Percentiles rank a stretch among this genome's conserved stretches.
These are phyloP conservation scores for Botryosphaeria dothidea DNA, from an alignment of 2,329 filamentous ascomycete species.

Conservation along the genomic window DNA sequence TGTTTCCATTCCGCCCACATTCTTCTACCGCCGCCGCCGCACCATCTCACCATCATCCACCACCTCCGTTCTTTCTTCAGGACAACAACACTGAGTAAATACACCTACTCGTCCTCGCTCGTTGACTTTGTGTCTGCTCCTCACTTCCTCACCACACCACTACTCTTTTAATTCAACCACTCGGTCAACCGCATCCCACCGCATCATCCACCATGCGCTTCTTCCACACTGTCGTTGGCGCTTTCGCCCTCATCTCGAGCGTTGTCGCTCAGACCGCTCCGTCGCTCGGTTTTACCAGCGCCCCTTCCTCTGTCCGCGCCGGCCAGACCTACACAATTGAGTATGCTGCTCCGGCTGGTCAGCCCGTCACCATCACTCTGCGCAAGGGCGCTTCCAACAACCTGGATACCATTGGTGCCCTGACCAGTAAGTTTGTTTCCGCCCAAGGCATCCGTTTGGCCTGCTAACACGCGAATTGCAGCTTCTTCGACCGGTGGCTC, in stretches of 20 bases:
- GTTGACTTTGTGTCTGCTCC: background rate
- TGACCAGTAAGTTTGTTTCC: conserved; percentile 48
- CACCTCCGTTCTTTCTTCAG: background rate
- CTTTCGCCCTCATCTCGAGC: conserved; percentile 37
- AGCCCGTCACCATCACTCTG: conserved; percentile 58
- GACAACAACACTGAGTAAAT: conserved; percentile 14
- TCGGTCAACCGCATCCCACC: conserved; percentile 13
- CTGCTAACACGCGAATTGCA: conserved; percentile 25
- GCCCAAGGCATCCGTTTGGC: background rate
- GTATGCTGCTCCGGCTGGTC: conserved; percentile 47
- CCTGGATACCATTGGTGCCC: conserved; percentile 51
- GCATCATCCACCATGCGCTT: conserved; percentile 51
- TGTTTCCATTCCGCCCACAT: conserved; percentile 8
- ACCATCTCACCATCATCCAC: background rate
- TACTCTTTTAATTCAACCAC: background rate
- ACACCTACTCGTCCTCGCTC: background rate
- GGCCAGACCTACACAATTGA: conserved; percentile 52
- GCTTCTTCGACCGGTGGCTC: conserved; percentile 46
- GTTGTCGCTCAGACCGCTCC: conserved; percentile 47
- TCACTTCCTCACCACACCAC: background rate
- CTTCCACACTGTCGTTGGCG: conserved; percentile 48
- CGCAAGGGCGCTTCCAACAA: conserved; percentile 53
- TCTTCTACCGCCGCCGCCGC: background rate
- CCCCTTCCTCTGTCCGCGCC: conserved; percentile 49
- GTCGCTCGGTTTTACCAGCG: conserved; percentile 47